Evolutionary conservation across 257 asterid genomes (phyloP).

Genomic region (Scutellaria minor): DNA sequence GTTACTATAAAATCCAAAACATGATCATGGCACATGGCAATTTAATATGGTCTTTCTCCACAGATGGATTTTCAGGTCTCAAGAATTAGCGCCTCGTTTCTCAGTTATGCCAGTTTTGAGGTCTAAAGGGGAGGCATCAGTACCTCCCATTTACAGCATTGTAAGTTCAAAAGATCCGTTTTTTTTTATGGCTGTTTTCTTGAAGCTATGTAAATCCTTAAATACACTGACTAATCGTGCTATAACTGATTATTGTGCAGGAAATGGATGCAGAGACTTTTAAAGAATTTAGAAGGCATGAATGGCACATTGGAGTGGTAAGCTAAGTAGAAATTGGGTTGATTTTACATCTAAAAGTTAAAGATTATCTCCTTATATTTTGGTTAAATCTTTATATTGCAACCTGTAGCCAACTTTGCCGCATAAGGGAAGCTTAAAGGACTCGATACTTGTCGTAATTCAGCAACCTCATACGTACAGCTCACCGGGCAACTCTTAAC

Average conservation of each 20-base stretch:
- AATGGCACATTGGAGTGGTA: conserved; percentile 94
- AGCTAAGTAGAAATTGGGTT: conserved; percentile 48
- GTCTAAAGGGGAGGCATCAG: conserved; percentile 43
- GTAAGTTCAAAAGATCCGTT: conserved; percentile 50
- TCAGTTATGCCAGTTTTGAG: conserved; percentile 74
- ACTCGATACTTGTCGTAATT: conserved; percentile 69
- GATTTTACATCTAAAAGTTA: neutral
- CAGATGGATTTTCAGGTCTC: conserved; percentile 88
- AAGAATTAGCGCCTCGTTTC: conserved; percentile 69
- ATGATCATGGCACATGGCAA: neutral
- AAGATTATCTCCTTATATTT: conserved; percentile 6
- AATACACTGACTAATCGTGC: neutral
- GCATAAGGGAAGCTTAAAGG: conserved; percentile 48
- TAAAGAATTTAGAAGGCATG: conserved; percentile 63
- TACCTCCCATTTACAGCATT: conserved; percentile 90
- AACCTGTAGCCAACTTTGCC: conserved; percentile 67
- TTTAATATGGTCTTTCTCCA: conserved; percentile 23
- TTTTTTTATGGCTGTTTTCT: neutral
- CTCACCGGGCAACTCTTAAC: conserved; percentile 35
- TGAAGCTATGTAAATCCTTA: neutral
- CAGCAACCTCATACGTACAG: conserved; percentile 64
- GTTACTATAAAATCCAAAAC: neutral
- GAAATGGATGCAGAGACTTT: conserved; percentile 87
- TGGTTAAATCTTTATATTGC: neutral
- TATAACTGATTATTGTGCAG: conserved; percentile 42